Evolutionary conservation across 805 yeast species (phyloP), one percentile per base, ranked within the genome.

Genomic region (Komagataella phaffii): DNA sequence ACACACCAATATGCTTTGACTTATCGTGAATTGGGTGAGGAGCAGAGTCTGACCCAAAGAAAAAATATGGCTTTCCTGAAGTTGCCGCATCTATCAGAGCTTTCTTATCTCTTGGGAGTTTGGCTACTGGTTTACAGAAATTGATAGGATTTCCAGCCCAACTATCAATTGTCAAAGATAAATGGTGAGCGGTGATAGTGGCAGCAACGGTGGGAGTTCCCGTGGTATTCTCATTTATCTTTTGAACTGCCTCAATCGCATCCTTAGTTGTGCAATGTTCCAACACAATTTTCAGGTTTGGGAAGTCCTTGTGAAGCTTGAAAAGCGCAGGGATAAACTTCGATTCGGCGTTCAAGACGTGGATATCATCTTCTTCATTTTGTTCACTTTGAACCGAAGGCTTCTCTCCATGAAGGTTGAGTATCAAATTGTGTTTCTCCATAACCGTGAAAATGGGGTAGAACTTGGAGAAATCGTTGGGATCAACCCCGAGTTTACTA

Each of bases 51-150:
- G 96, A 87, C 6, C 99, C 99, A 63, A 90, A 93, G 72, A 93
- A 88, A 66, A 90, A 93, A 72, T 82, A 90, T 46, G 95, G 88
- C 58, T 85, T 81, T 4, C 98, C 98, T 1, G 93, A 81, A 7
- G 86, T 82, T 1, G 97, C 99, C 45, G 99, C 98, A 44, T 72
- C 74, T 6, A 93, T 76, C 46, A 93, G 70, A 1, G 96, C 91
- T 52, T 79, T 74, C 59, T 84, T 81, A 63, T 93, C 99, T 24
- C 70, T 73, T 30, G 97, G 96, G 44, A 89, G 70, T 65, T 93
- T 93, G 44, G 99, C 99, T 49, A 93, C 98, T 2, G 99, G 99
- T 66, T 93, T 93, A 73, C 99, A 93, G 69, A 84, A 93, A 61
- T 91, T 88, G 62, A 88, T 79, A 44, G 98, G 91, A 62, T 88